Evolutionary conservation across 1,284 basidiomycete genomes (phyloP).

Genomic region (Hymenochaete sp.): DNA sequence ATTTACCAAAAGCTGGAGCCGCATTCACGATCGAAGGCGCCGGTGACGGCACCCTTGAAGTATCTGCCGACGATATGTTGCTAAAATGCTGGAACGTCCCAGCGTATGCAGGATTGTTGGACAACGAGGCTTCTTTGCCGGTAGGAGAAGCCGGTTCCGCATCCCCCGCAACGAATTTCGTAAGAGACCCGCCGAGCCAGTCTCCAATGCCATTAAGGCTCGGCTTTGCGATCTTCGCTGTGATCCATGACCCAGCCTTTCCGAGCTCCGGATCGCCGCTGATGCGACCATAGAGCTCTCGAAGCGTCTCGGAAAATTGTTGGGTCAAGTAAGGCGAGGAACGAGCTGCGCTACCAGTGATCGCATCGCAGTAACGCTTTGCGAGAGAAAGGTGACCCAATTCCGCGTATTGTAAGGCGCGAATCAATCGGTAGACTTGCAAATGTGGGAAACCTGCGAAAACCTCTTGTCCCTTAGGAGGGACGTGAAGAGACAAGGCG

Average conservation of each 20-base stretch:
- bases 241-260: conserved; percentile 74
- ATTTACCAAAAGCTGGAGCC: conserved; percentile 46
- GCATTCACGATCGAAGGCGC: conserved; percentile 49
- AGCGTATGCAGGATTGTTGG: conserved; percentile 38
- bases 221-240: conserved; percentile 74
- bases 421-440: conserved; percentile 82
- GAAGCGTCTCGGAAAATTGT: conserved; percentile 68
- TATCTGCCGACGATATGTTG: conserved; percentile 78
- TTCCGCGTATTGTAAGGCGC: conserved; percentile 74
- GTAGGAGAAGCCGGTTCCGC: conserved; percentile 41
- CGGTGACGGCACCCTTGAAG: conserved; percentile 65
- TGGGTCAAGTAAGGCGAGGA: conserved; percentile 62
- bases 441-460: conserved; percentile 81
- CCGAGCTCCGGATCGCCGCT: conserved; percentile 67
- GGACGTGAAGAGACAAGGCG: conserved; percentile 67
- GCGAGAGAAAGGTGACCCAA: conserved; percentile 68
- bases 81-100: conserved; percentile 95
- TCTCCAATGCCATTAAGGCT: conserved; percentile 89
- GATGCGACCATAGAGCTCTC: conserved; percentile 76
- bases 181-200: conserved; percentile 91
- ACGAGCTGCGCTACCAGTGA: conserved; percentile 60
- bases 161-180: conserved; percentile 94
- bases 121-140: conserved; percentile 33
- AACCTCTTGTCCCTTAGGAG: conserved; percentile 78
- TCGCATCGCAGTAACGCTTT: conserved; percentile 87